Conservation (phyloP, 164 flowering plant genomes). For the Buxus sempervirens region DNA sequence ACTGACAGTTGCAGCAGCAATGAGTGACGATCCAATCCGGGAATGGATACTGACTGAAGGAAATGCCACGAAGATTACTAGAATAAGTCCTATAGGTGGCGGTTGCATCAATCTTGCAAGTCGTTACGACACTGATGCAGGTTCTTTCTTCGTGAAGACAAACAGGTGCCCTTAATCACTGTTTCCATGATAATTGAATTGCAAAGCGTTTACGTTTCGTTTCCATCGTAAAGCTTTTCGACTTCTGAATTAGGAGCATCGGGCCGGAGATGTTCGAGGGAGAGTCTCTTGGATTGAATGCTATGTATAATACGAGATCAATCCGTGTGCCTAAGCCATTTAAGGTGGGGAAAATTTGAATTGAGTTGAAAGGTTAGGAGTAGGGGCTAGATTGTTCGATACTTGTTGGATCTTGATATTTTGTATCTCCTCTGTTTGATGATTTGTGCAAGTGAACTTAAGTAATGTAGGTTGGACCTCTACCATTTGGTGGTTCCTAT, state of each 20-base stretch:
- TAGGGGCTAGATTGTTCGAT: background rate
- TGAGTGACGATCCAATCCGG: slow-evolving; percentile 73
- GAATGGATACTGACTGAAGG: slow-evolving; percentile 94
- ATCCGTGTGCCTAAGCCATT: slow-evolving; percentile 83
- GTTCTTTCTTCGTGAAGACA: slow-evolving; percentile 87
- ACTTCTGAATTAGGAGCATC: slow-evolving; percentile 58
- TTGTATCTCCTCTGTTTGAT: background rate
- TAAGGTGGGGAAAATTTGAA: slow-evolving; percentile 45
- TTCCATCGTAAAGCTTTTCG: slow-evolving; percentile 3
- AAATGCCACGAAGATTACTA: slow-evolving; percentile 72
- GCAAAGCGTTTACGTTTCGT: background rate
- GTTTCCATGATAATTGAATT: background rate
- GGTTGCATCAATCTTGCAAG: slow-evolving; percentile 91
- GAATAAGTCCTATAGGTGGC: slow-evolving; percentile 81
- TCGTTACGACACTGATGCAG: slow-evolving; percentile 88
- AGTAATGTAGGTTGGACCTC: slow-evolving; percentile 64
- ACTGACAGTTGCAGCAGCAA: slow-evolving; percentile 49
- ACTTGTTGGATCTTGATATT: background rate
- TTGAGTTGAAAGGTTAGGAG: background rate
- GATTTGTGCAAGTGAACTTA: slow-evolving; percentile 4
- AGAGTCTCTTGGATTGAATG: slow-evolving; percentile 86
- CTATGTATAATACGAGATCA: slow-evolving; percentile 71
- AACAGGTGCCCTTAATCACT: slow-evolving; percentile 48
- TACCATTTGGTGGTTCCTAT: slow-evolving; percentile 84
- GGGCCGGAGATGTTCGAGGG: slow-evolving; percentile 95